Conservation (phyloP, 768 basidiomycete species). For the Lactarius hengduanensis region DNA sequence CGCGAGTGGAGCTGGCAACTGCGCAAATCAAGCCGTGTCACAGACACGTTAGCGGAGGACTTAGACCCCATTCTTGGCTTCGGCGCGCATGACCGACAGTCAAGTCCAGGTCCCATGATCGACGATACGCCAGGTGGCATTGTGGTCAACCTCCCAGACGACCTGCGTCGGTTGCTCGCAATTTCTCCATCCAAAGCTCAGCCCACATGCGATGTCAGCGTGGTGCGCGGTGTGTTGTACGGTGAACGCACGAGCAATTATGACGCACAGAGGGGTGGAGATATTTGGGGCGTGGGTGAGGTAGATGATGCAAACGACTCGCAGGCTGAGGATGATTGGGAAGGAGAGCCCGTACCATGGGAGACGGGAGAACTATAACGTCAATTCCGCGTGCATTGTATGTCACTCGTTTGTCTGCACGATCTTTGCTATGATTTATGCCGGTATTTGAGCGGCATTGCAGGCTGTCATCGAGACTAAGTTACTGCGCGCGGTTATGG, state of each 20-base stretch:
- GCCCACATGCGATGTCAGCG: constrained; percentile 32
- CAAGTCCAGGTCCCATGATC: constrained; percentile 27
- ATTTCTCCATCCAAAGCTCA: constrained; percentile 47
- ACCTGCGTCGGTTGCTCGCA: constrained; percentile 62
- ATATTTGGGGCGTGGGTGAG: constrained; percentile 78
- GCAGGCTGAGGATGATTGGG: constrained; percentile 52
- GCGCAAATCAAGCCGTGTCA: constrained; percentile 10
- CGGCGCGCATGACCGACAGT: constrained; percentile 22
- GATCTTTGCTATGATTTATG: constrained; percentile 19
- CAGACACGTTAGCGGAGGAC: constrained; percentile 21
- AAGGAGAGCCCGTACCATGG: constrained; percentile 81
- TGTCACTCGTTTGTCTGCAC: constrained; percentile 34
- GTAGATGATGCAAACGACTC: constrained; percentile 38
- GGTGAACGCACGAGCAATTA: constrained; percentile 56
- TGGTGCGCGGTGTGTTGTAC: constrained; percentile 61
- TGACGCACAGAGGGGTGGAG: constrained; percentile 62
- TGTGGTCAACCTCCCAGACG: constrained; percentile 62
- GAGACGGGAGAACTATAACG: constrained; percentile 69
- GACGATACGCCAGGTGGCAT: constrained; percentile 42
- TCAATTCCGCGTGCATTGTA: constrained; percentile 23
- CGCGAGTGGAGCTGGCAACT: constrained; percentile 33
- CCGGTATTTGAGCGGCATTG: constrained; percentile 13
- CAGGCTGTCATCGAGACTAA: constrained; percentile 1
- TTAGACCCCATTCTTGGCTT: constrained; percentile 20
- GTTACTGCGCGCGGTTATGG: constrained; percentile 12